Conservation (phyloP, 495 filamentous ascomycete genomes). For the Penicillium ucsense region DNA sequence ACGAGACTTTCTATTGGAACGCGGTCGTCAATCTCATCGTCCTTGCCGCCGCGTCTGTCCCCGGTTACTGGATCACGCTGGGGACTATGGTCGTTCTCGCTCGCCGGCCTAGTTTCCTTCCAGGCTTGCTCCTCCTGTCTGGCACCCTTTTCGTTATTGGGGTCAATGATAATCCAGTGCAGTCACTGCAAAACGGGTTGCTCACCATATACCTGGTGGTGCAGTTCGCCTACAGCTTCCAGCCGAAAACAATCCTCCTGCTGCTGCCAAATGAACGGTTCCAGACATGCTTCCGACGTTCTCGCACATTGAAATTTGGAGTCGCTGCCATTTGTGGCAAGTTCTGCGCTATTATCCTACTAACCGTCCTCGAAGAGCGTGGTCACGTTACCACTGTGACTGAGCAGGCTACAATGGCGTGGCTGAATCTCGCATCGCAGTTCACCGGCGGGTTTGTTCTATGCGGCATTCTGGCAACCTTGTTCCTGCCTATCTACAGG, state of each 20-base stretch:
- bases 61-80: slow-evolving; percentile 69
- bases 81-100: slow-evolving; percentile 61
- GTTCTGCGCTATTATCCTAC: slow-evolving; percentile 55
- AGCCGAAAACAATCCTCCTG: slow-evolving; percentile 84
- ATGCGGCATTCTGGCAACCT: slow-evolving; percentile 52
- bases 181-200: slow-evolving; percentile 38
- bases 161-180: slow-evolving; percentile 47
- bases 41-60: slow-evolving; percentile 64
- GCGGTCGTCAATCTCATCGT: slow-evolving; percentile 68
- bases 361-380: slow-evolving; percentile 42
- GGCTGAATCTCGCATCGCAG: slow-evolving; percentile 73
- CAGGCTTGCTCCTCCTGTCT: slow-evolving; percentile 65
- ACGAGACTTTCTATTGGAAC: slow-evolving; percentile 57
- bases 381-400: slow-evolving; percentile 27
- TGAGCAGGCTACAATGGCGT: slow-evolving; percentile 35
- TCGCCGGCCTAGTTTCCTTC: slow-evolving; percentile 70
- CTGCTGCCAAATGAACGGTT: slow-evolving; percentile 86
- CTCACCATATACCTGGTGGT: slow-evolving; percentile 69
- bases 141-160: slow-evolving; percentile 70
- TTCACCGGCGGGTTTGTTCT: slow-evolving; percentile 79
- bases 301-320: slow-evolving; percentile 49
- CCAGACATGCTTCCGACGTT: slow-evolving; percentile 81
- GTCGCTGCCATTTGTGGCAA: slow-evolving; percentile 78
- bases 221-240: slow-evolving; percentile 84
- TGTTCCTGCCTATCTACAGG: slow-evolving; percentile 69